A percentile compares a stretch with the other conserved stretches of the same genome.
Evolutionary conservation across 345 rosid species (phyloP).

Genomic region (Citropsis articulata): DNA sequence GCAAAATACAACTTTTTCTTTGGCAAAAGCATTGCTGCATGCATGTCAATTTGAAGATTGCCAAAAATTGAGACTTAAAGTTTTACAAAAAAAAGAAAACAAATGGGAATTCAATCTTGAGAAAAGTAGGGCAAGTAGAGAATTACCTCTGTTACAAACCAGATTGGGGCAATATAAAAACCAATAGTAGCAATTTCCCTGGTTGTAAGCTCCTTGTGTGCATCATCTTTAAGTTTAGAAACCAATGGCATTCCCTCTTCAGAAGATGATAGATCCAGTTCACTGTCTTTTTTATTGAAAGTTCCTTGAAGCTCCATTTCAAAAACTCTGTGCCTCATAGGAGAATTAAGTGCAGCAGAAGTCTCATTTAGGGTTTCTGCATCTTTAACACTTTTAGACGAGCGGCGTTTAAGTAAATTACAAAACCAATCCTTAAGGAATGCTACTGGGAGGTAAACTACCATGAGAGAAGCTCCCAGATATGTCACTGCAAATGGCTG

Average conservation of each 20-base stretch:
- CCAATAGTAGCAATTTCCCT: conserved; percentile 76
- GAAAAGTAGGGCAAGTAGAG: not conserved
- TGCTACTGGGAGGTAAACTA: conserved; percentile 93
- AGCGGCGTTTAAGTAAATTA: conserved; percentile 39
- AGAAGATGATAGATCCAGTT: conserved; percentile 47
- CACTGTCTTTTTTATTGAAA: conserved; percentile 74
- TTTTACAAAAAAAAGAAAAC: not conserved
- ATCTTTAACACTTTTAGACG: conserved; percentile 52
- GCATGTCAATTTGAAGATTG: not conserved
- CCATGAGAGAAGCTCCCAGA: conserved; percentile 98
- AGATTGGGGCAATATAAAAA: conserved; percentile 94
- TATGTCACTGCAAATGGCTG: conserved; percentile 99
- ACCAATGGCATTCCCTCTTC: conserved; percentile 68
- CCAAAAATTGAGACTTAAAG: not conserved
- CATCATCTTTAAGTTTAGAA: conserved; percentile 54
- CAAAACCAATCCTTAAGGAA: conserved; percentile 84
- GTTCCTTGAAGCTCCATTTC: conserved; percentile 81
- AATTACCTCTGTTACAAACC: conserved; percentile 97
- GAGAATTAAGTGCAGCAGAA: conserved; percentile 53
- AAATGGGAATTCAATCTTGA: not conserved
- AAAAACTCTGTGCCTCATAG: conserved; percentile 51
- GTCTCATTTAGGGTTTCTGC: conserved; percentile 38
- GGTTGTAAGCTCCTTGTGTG: conserved; percentile 50
- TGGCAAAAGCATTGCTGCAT: not conserved
- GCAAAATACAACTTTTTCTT: not conserved